These are phyloP conservation scores for Lasiosphaeriaceae sp. DNA, from an alignment of 495 filamentous ascomycete species.

Conservation along the genomic window DNA sequence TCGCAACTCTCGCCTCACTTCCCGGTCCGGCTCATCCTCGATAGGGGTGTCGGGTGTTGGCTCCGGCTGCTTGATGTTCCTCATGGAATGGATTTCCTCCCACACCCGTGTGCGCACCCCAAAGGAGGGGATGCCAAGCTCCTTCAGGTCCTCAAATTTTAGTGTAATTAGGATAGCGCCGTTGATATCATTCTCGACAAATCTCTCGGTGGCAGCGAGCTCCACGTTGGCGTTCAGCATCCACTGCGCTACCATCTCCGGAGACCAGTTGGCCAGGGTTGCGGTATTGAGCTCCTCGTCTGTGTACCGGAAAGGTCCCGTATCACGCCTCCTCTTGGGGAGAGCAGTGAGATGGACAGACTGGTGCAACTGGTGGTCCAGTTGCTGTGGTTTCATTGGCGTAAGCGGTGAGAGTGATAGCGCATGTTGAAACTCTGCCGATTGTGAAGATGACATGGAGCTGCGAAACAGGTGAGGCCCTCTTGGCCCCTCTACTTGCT, in stretches of 20 bases:
- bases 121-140: constrained; percentile 89
- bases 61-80: constrained; percentile 55
- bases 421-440: constrained; percentile 55
- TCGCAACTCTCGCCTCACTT: constrained; percentile 37
- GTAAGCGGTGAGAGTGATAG: constrained; percentile 64
- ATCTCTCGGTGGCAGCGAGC: constrained; percentile 68
- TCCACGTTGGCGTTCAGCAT: constrained; percentile 73
- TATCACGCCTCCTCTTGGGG: constrained; percentile 27
- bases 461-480: constrained; percentile 87
- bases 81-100: constrained; percentile 72
- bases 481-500: constrained; percentile 70
- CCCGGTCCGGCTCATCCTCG: constrained; percentile 47
- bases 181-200: constrained; percentile 85
- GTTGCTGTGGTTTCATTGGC: constrained; percentile 36
- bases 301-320: constrained; percentile 45
- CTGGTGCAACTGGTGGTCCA: constrained; percentile 32
- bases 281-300: constrained; percentile 52
- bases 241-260: constrained; percentile 75
- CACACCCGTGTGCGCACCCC: constrained; percentile 83
- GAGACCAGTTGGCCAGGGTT: constrained; percentile 61
- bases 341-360: constrained; percentile 29
- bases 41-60: constrained; percentile 54
- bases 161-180: constrained; percentile 78
- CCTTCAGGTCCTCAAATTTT: constrained; percentile 90
- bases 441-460: constrained; percentile 46